Evolutionary conservation across 345 rosid genomes (phyloP).

Genomic region (Pugionium cornutum): DNA sequence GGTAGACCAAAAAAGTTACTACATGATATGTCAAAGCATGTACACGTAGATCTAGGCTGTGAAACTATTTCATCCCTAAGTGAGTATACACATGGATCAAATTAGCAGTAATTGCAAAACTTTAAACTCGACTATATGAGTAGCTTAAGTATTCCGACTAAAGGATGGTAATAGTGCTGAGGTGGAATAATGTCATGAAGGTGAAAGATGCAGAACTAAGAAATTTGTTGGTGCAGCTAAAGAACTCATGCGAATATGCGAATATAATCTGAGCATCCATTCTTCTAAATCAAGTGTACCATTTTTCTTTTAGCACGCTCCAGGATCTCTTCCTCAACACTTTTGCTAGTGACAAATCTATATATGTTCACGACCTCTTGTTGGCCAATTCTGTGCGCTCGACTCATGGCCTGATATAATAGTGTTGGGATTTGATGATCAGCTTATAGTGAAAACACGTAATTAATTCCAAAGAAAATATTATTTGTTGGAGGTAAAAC

Average conservation of each 20-base stretch:
- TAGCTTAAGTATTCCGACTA: background rate
- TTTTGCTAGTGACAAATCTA: conserved; percentile 98
- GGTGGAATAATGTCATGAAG: conserved; percentile 10
- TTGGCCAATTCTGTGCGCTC: conserved; percentile 99
- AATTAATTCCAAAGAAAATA: conserved; percentile 18
- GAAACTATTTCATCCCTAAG: conserved; percentile 13
- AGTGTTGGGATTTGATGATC: conserved; percentile 15
- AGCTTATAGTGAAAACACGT: conserved; percentile 12
- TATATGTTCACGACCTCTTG: conserved; percentile 97
- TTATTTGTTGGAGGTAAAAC: conserved; percentile 37
- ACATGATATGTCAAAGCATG: conserved; percentile 5
- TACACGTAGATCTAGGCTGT: conserved; percentile 7
- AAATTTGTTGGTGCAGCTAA: conserved; percentile 16
- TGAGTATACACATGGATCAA: conserved; percentile 17
- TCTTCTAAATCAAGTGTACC: conserved; percentile 48
- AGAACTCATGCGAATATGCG: background rate
- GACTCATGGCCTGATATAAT: conserved; percentile 90
- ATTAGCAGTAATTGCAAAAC: background rate
- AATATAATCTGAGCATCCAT: conserved; percentile 2
- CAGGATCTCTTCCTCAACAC: conserved; percentile 98
- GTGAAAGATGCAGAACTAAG: conserved; percentile 21
- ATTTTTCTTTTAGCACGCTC: conserved; percentile 99
- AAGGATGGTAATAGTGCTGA: background rate
- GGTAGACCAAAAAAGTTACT: conserved; percentile 27
- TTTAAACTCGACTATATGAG: background rate